phyloP scores from a whole-genome alignment of 2,329 filamentous ascomycete genomes.

The Fusarium musae region DNA sequence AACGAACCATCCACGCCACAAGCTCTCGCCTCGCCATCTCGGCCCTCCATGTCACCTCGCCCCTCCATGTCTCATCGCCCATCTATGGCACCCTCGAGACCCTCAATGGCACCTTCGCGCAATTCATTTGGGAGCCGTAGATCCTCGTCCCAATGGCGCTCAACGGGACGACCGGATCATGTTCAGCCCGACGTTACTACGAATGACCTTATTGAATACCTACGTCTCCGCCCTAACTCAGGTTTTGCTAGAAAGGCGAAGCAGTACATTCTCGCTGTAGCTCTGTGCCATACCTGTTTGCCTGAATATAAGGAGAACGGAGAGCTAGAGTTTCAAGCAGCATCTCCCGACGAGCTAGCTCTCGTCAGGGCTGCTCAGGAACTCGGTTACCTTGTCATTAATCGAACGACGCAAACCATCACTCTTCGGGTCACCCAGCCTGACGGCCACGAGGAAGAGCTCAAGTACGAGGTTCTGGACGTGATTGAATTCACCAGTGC shows the following conservation, averaged over 20 bases:
- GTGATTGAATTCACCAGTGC: conserved; percentile 92
- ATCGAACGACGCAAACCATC: conserved; percentile 77
- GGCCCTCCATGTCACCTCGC: conserved; percentile 41
- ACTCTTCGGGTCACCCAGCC: conserved; percentile 58
- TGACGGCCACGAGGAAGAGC: conserved; percentile 57
- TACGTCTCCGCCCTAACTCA: conserved; percentile 79
- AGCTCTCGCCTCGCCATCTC: conserved; percentile 45
- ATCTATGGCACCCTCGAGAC: conserved; percentile 45
- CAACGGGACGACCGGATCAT: conserved; percentile 59
- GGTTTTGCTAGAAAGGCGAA: conserved; percentile 81
- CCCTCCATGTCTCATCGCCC: conserved; percentile 39
- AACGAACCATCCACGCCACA: conserved; percentile 18
- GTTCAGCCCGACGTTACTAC: conserved; percentile 71
- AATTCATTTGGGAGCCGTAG: conserved; percentile 50
- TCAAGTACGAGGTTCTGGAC: conserved; percentile 83
- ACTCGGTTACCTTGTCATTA: conserved; percentile 80
- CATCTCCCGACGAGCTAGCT: conserved; percentile 90
- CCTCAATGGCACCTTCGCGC: conserved; percentile 45
- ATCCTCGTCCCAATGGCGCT: conserved; percentile 63
- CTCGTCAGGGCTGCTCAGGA: conserved; percentile 87
- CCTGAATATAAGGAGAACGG: conserved; percentile 78
- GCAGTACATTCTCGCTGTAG: conserved; percentile 85
- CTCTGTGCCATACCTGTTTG: conserved; percentile 90
- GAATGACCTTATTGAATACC: conserved; percentile 79
- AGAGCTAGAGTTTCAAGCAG: conserved; percentile 82